Evolutionary conservation across 164 flowering plant genomes (phyloP).

Genomic region (Sextonia rubra): DNA sequence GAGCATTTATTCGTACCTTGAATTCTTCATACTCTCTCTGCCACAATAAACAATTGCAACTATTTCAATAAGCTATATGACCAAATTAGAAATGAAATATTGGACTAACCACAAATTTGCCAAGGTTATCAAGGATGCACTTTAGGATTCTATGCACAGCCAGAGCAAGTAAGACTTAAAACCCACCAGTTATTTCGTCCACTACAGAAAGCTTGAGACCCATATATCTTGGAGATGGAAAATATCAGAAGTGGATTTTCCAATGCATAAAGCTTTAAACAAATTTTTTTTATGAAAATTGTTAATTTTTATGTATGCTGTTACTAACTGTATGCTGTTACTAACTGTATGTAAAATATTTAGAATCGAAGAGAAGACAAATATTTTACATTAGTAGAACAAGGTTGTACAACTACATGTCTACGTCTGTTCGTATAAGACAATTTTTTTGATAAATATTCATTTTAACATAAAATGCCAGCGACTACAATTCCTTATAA

Average conservation of each 20-base stretch:
- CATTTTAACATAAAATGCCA: too few relatives aligned
- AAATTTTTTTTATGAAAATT: too few relatives aligned
- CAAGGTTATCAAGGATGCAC: not conserved
- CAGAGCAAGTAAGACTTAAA: not conserved
- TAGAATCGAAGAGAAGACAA: too few relatives aligned
- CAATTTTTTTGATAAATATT: too few relatives aligned
- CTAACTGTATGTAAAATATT: not conserved
- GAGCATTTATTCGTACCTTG: conserved; percentile 85
- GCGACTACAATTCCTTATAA: too few relatives aligned
- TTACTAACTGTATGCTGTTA: not conserved
- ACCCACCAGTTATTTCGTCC: not conserved
- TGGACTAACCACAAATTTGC: not conserved
- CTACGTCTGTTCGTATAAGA: too few relatives aligned
- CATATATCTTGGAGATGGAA: not conserved
- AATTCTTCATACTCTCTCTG: conserved; percentile 98
- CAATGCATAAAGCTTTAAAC: not conserved
- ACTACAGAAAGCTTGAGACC: not conserved
- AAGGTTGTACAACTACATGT: too few relatives aligned
- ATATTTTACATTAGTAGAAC: too few relatives aligned
- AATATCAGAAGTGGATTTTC: not conserved
- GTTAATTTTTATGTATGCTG: too few relatives aligned
- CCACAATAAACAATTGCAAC: conserved; percentile 2
- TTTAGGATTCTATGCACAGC: not conserved
- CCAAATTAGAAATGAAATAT: not conserved
- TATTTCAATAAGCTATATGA: too few relatives aligned